These are phyloP conservation scores for Xylaria sp. DNA, from an alignment of 2,329 filamentous ascomycete species.

Conservation along the genomic window DNA sequence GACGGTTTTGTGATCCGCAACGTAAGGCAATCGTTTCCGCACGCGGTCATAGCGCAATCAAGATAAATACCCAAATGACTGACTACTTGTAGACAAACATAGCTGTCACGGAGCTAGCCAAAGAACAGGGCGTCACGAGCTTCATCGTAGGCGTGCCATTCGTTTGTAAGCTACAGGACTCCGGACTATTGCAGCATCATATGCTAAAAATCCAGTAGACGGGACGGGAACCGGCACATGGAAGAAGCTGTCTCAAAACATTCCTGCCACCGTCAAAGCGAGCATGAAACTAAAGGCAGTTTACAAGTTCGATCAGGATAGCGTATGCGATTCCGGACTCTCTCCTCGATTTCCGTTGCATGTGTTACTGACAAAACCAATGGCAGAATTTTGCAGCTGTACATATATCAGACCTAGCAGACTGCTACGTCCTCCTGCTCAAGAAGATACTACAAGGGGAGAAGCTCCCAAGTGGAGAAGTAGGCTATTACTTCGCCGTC, in stretches of 20 bases:
- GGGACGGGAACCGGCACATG: conserved; percentile 42
- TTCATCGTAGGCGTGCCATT: conserved; percentile 39
- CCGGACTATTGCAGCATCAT: neutral
- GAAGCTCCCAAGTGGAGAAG: conserved; percentile 36
- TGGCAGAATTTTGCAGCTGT: conserved; percentile 33
- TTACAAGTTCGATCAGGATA: conserved; percentile 43
- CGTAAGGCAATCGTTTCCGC: conserved; percentile 26
- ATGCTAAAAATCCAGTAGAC: conserved; percentile 33
- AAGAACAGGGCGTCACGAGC: conserved; percentile 38
- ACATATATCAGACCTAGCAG: conserved; percentile 43
- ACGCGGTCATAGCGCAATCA: neutral
- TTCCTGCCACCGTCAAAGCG: conserved; percentile 40
- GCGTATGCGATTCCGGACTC: conserved; percentile 34
- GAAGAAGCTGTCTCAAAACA: conserved; percentile 44
- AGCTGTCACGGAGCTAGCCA: conserved; percentile 38
- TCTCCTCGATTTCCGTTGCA: neutral
- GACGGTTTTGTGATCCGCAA: conserved; percentile 37
- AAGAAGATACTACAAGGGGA: conserved; percentile 39
- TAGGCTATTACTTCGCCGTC: conserved; percentile 45
- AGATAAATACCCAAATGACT: neutral
- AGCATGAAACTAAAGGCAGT: conserved; percentile 39
- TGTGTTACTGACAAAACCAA: neutral
- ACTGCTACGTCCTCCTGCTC: conserved; percentile 40
- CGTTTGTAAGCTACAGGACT: conserved; percentile 37
- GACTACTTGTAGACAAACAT: conserved; percentile 37